Percentiles rank a stretch among this genome's conserved stretches.
Conservation (phyloP, 768 basidiomycete species). For the Suillus sp. region DNA sequence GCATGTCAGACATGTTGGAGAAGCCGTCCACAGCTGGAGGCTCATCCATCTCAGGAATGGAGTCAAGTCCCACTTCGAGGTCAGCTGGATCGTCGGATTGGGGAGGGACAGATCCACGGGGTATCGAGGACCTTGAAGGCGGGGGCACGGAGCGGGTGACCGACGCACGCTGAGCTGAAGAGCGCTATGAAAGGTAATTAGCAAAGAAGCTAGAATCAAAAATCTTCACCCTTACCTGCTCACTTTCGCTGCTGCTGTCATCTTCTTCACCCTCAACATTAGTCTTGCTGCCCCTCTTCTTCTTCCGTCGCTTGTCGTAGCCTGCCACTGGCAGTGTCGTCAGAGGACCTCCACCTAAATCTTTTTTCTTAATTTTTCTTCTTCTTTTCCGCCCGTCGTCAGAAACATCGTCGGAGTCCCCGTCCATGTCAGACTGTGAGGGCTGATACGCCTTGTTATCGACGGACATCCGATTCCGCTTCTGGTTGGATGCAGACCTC, state of each 20-base stretch:
- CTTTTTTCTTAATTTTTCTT: conserved; percentile 51
- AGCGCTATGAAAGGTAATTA: conserved; percentile 21
- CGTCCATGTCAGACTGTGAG: conserved; percentile 61
- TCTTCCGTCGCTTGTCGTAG: conserved; percentile 63
- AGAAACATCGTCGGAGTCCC: conserved; percentile 59
- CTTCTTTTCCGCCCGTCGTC: conserved; percentile 55
- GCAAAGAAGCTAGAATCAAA: conserved; percentile 25
- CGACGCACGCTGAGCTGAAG: conserved; percentile 34
- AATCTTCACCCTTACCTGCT: conserved; percentile 39
- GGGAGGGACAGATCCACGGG: conserved; percentile 46
- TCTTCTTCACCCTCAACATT: conserved; percentile 49
- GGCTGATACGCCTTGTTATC: conserved; percentile 87
- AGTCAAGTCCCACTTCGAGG: conserved; percentile 55
- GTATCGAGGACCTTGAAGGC: conserved; percentile 36
- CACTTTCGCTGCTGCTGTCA: conserved; percentile 43
- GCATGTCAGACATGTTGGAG: conserved; percentile 24
- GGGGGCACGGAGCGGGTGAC: conserved; percentile 44
- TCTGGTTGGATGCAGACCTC: conserved; percentile 39
- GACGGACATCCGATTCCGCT: conserved; percentile 63
- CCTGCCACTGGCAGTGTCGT: conserved; percentile 68
- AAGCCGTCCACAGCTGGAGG: conserved; percentile 33
- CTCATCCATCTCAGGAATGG: conserved; percentile 70
- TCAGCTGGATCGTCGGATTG: conserved; percentile 38
- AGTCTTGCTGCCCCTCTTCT: conserved; percentile 48
- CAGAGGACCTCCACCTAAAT: conserved; percentile 54